Evolutionary conservation across 768 basidiomycete genomes (phyloP).

Genomic region (Tephrocybe sp.): DNA sequence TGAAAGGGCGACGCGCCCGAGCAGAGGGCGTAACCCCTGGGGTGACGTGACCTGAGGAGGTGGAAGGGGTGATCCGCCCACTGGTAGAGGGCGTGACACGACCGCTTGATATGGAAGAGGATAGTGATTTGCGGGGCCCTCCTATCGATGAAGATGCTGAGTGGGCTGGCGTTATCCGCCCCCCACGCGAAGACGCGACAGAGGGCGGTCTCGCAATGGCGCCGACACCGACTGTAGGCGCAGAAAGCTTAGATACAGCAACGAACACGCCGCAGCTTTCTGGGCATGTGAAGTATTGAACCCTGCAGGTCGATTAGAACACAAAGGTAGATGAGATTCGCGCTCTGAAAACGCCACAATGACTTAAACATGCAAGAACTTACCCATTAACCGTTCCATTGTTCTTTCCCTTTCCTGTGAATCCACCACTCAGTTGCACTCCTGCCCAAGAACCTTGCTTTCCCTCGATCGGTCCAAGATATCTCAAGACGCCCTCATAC

Average conservation of each 20-base stretch:
- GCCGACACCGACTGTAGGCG: slow-evolving; percentile 64
- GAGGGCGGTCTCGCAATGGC: slow-evolving; percentile 66
- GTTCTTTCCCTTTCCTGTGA: slow-evolving; percentile 92
- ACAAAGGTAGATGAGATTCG: slow-evolving; percentile 4
- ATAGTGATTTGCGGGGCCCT: slow-evolving; percentile 28
- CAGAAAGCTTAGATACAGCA: slow-evolving; percentile 75
- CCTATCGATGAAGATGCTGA: slow-evolving; percentile 37
- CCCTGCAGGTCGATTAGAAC: slow-evolving; percentile 41
- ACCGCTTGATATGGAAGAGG: slow-evolving; percentile 37
- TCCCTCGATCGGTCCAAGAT: slow-evolving; percentile 82
- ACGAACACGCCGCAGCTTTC: slow-evolving; percentile 91
- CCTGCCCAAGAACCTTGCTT: slow-evolving; percentile 93
- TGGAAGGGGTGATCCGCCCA: slow-evolving; percentile 52
- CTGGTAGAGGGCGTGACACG: slow-evolving; percentile 40
- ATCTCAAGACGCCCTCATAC: slow-evolving; percentile 81
- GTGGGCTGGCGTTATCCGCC: slow-evolving; percentile 59
- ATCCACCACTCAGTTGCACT: slow-evolving; percentile 85
- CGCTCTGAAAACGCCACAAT: background rate
- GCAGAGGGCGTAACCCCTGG: slow-evolving; percentile 38
- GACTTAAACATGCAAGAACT: slow-evolving; percentile 31
- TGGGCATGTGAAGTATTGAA: slow-evolving; percentile 84
- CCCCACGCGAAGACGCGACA: slow-evolving; percentile 70
- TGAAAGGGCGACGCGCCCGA: slow-evolving; percentile 26
- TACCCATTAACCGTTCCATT: slow-evolving; percentile 89
- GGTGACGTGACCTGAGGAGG: slow-evolving; percentile 35